These are phyloP conservation scores for Cadophora malorum DNA, from an alignment of 2,329 filamentous ascomycete species.

Conservation along the genomic window DNA sequence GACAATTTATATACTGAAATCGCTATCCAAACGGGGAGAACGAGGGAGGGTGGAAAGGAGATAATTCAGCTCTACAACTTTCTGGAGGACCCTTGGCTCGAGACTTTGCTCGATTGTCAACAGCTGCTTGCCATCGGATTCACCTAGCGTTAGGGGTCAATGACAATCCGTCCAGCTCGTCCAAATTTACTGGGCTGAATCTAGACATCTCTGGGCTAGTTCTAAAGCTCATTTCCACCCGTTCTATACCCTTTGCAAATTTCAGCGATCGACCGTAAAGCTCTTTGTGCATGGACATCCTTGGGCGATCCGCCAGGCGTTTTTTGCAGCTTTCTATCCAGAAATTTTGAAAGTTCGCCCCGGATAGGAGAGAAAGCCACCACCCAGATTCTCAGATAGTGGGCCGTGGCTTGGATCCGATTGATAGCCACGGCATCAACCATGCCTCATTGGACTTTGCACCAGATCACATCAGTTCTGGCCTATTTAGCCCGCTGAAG, in stretches of 20 bases:
- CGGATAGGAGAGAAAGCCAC: neutral
- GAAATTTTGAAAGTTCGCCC: neutral
- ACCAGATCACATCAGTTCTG: slow-evolving; percentile 3
- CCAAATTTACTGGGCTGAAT: neutral
- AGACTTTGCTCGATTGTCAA: neutral
- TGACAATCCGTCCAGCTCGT: neutral
- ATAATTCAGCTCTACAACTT: neutral
- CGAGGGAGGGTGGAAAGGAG: neutral
- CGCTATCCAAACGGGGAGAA: neutral
- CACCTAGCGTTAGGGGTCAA: slow-evolving; percentile 3
- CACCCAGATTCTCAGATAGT: neutral
- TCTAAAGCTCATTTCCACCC: slow-evolving; percentile 4
- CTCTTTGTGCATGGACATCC: neutral
- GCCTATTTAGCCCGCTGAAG: neutral
- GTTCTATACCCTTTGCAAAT: neutral
- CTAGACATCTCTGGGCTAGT: slow-evolving; percentile 7
- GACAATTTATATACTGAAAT: neutral
- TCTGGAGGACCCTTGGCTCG: neutral
- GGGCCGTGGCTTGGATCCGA: neutral
- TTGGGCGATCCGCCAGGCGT: neutral
- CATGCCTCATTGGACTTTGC: neutral
- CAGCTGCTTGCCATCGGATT: neutral
- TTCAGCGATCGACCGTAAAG: neutral
- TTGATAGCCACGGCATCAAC: neutral
- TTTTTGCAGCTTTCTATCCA: neutral